Base-by-base conservation (phyloP, 1,284 basidiomycete species). In the Malassezia furfur region DNA sequence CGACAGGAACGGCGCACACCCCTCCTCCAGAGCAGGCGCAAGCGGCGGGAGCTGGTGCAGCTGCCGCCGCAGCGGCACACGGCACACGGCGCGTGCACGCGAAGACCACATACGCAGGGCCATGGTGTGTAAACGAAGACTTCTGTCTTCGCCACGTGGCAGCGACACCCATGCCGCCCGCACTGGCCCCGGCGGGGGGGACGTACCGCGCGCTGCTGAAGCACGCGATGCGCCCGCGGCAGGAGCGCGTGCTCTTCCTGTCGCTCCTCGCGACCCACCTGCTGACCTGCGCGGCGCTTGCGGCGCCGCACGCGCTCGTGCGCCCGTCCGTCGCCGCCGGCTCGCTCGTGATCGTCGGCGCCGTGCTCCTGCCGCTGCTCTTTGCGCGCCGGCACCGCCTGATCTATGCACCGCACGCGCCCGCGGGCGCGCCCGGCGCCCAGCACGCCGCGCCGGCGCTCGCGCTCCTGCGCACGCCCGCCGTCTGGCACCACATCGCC, bases 1-100 rank as follows among this genome's bases (percentile, higher is more conserved):
- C 43, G 64, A 64, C 8, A 74, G 58, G 54, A 74, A 69, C 5
- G 72, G 72, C 12, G 61, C 48, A 30, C 67, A 70, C n/a, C 67
- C 72, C 17, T 69, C 46, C 1, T 54, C 48, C 25, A 69, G 57
- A 3, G 56, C 28, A 22, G 55, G 56, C 43, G 67, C 64, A 41
- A 60, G 58, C 11, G 65, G 61, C 47, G 68, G 70, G 17, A 70
- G 61, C 22, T 66, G 65, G 59, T 70, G 69, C 50, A 61, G 43
- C 22, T 35, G 22, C 14, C 59, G 50, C 31, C 25, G 22, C n/a
- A 30, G 32, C 32, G 43, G 25, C 43, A 21, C 47, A 5, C 53
- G 47, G 15, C 21, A 14, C 21, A 36, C 35, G 37, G 22, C 48
- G 30, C 48, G 48, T 35, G 12, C 35, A 28, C 32, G 31, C 45